phyloP scores from a whole-genome alignment of 495 filamentous ascomycete genomes.

The Neurospora sp. region DNA sequence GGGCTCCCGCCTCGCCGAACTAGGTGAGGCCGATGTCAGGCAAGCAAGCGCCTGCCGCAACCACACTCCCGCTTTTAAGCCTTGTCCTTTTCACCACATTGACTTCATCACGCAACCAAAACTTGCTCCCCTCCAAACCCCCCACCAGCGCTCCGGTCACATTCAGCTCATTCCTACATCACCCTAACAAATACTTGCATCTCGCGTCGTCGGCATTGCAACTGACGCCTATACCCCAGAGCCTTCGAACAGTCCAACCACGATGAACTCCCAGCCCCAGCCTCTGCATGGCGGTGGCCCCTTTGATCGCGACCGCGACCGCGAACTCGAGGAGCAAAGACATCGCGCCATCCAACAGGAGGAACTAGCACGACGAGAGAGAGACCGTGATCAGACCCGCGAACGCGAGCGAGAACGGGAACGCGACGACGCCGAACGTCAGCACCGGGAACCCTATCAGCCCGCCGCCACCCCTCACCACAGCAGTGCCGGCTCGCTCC shows the following conservation, averaged over 20 bases:
- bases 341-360: conserved; percentile 27
- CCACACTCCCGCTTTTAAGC: not conserved
- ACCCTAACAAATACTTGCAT: not conserved
- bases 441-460: conserved; percentile 52
- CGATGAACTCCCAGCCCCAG: conserved; percentile 37
- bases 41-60: not conserved
- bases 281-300: conserved; percentile 27
- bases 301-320: conserved; percentile 31
- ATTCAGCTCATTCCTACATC: not conserved
- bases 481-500: conserved; percentile 72
- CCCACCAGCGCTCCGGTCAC: not conserved
- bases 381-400: conserved; percentile 20
- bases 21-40: not conserved
- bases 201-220: not conserved
- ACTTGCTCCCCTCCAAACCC: not conserved
- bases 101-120: not conserved
- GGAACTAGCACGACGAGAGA: conserved; percentile 20
- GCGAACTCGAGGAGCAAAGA: conserved; percentile 28
- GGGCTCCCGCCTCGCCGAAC: not conserved
- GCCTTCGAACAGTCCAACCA: conserved; percentile 12
- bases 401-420: conserved; percentile 30
- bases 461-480: conserved; percentile 52
- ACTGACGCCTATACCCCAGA: conserved; percentile 12
- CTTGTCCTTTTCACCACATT: not conserved
- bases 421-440: conserved; percentile 60